Percentiles rank a stretch among this genome's conserved stretches.
Evolutionary conservation across 177 flowering plant genomes (phyloP).

Genomic region (Vitis hybrid): DNA sequence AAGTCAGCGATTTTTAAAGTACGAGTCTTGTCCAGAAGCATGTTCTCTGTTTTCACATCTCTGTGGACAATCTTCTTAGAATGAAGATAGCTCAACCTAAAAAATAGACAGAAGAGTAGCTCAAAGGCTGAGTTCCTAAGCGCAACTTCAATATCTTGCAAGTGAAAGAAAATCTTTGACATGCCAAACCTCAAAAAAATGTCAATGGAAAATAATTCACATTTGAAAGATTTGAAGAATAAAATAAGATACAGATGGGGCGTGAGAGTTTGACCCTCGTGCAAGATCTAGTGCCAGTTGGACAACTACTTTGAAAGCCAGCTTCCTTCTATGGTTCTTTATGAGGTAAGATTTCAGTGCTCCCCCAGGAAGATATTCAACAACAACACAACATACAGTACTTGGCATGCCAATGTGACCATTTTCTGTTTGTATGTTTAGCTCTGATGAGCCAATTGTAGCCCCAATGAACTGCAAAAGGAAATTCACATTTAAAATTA

Average conservation of each 20-base stretch:
- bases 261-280: slow-evolving; percentile 44
- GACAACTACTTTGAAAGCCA: slow-evolving; percentile 61
- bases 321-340: slow-evolving; percentile 56
- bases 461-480: slow-evolving; percentile 66
- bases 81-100: slow-evolving; percentile 70
- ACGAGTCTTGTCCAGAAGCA: slow-evolving; percentile 61
- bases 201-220: neutral
- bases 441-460: slow-evolving; percentile 60
- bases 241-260: slow-evolving; percentile 9
- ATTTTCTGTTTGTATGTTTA: slow-evolving; percentile 49
- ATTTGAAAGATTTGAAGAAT: slow-evolving; percentile 2
- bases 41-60: slow-evolving; percentile 73
- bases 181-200: neutral
- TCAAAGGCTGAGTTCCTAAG: neutral
- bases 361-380: slow-evolving; percentile 70
- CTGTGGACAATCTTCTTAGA: slow-evolving; percentile 70
- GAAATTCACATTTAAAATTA: neutral
- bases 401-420: slow-evolving; percentile 51
- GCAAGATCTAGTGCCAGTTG: slow-evolving; percentile 72
- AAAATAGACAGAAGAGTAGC: neutral
- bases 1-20: slow-evolving; percentile 68
- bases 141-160: slow-evolving; percentile 2
- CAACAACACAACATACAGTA: slow-evolving; percentile 68
- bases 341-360: slow-evolving; percentile 59
- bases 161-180: neutral